Base-by-base conservation (phyloP, 148 eudicot species). In the Agrostemma githago region DNA sequence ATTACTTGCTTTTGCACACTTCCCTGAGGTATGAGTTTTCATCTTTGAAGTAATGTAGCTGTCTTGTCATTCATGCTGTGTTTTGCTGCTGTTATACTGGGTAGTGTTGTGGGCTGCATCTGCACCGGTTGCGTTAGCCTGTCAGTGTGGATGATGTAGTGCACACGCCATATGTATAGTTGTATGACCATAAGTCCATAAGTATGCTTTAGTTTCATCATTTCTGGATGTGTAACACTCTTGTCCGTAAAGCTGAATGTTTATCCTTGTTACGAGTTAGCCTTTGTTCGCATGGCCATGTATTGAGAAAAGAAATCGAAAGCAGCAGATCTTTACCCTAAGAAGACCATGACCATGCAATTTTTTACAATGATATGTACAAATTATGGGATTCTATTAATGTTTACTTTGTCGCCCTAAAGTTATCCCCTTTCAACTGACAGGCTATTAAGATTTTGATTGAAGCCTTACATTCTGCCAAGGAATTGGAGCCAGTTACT, bases 401-500 rank as follows among this genome's bases (percentile, higher is more conserved):
- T 63, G 16, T 77, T 64, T 20, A 38, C 41, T 72, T 38, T 75
- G 48, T 57, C 3, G 8, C 12, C 12, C 51, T 64, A 43, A 17
- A 44, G 20, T 9, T 9, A 39, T 34, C 54, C 9, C 26, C 38
- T 63, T 54, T 44, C 39, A 15, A 66, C 21, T 77, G 83, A 75
- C 79, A 96, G 99, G 97, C 97, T 77, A 77, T 96, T 77, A 75
- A 76, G 63, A 83, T 86, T 77, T 80, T 96, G 83, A 90, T 92
- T 68, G 86, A 89, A 77, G 95, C 96, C 51, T 79, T 96, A 70
- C 92, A 86, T 80, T 90, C 99, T 62, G 89, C 87, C 15, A 92
- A 87, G 83, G 99, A 92, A 73, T 70, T 76, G 77, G 97, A 96
- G 79, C 74, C 88, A 71, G 83, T 81, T 67, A 82, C 89, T 77